Base-by-base conservation (phyloP, 2,329 filamentous ascomycete species). In the Colletotrichum karsti region DNA sequence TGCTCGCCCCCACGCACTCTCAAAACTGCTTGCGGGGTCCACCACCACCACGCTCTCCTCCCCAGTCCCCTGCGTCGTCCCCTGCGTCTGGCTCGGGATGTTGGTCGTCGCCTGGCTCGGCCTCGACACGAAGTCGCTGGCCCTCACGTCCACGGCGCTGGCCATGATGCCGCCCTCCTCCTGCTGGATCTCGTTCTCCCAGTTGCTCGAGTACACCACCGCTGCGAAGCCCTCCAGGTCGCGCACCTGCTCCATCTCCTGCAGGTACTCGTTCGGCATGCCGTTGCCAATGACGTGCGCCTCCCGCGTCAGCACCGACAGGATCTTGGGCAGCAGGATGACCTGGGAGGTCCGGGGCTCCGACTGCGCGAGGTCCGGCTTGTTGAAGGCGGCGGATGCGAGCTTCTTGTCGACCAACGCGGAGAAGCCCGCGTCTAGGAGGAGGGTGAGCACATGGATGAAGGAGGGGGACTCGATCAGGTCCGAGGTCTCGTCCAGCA, bases 401-500 rank as follows among this genome's bases (percentile, higher is more conserved):
- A 98, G 88, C 79, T 96, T 96, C 74, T 89, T 87, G 75, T 98
- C 93, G 26, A 97, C 87, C 15, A 99, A 87, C 24, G 92, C 88
- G 3, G 92, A 92, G 81, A 98, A 99, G 61, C 91, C 92, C 50
- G 94, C 88, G 78, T 98, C 95, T 67, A 98, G 92, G 63, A 98
- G 87, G 65, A 93, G 90, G 2, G 92, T 93, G 48, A 98, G 87
- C 37, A 99, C 94, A 74, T 94, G 92, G 1, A 91, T 88, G 80
- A 98, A 98, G 37, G 93, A 89, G 0, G 96, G 96, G 1, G 96
- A 98, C 76, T 99, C 96, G 76, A 98, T 91, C 24, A 99, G 88
- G 77, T 99, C 96, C 41, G 95, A 93, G 2, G 96, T 98, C 83
- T 99, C 96, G 77, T 99, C 95, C 1, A 99, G 88, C 20, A 99